phyloP scores from a whole-genome alignment of 768 basidiomycete genomes.

The Antrodiella citrinella region DNA sequence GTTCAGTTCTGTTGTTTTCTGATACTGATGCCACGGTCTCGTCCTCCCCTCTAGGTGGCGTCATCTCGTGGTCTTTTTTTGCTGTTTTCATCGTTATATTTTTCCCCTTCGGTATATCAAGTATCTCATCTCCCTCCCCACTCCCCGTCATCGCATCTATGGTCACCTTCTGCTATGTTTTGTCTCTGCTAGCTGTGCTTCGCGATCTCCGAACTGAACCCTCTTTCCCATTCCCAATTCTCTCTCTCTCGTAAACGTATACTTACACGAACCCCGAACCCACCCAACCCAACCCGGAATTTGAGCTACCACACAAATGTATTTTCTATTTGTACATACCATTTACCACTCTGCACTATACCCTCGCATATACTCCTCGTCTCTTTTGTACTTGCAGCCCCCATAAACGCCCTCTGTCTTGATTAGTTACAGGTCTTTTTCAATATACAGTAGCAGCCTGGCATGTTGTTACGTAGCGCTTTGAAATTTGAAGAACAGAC shows the following conservation, averaged over 20 bases:
- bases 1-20: neutral
- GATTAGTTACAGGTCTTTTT: too few relatives aligned
- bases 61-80: neutral
- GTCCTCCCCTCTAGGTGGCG: too few relatives aligned
- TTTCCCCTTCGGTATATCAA: too few relatives aligned
- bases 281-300: too few relatives aligned
- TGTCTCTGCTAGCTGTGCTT: conserved; percentile 4
- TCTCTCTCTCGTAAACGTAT: neutral
- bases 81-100: neutral
- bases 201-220: neutral
- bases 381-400: neutral
- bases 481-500: too few relatives aligned
- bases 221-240: neutral
- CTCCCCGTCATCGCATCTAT: conserved; percentile 96
- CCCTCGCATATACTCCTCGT: neutral
- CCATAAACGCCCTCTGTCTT: too few relatives aligned
- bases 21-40: too few relatives aligned
- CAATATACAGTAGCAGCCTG: conserved; percentile 5
- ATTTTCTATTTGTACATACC: neutral
- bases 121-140: too few relatives aligned
- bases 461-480: neutral
- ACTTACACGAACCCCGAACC: too few relatives aligned
- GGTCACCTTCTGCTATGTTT: conserved; percentile 35
- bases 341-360: conserved; percentile 5
- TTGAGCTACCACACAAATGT: neutral